Evolutionary conservation across 169 alveolate species (phyloP).

Genomic region (Plasmodium billcollinsi): DNA sequence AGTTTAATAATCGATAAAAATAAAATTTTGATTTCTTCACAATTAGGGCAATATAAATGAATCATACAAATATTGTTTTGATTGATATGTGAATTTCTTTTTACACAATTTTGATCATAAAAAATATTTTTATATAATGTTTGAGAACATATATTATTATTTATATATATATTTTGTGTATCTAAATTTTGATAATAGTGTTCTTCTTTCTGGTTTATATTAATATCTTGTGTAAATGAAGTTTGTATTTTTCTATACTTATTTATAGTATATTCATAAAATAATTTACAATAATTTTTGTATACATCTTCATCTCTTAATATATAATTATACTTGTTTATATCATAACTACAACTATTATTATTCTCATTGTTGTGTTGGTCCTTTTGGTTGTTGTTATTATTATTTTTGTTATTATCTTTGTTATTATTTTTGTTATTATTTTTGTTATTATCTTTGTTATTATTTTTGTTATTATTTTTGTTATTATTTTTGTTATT

Average conservation of each 20-base stretch:
- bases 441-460: too few relatives aligned
- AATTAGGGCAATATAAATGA: slow-evolving; percentile 33
- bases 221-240: too few relatives aligned
- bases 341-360: background rate
- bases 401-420: background rate
- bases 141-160: too few relatives aligned
- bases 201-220: background rate
- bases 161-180: too few relatives aligned
- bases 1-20: slow-evolving; percentile 42
- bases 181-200: slow-evolving; percentile 4
- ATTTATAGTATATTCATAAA: slow-evolving; percentile 43
- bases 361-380: background rate
- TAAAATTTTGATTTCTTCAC: slow-evolving; percentile 53
- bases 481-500: background rate
- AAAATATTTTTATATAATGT: too few relatives aligned
- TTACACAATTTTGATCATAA: background rate
- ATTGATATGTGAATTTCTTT: slow-evolving; percentile 6
- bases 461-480: background rate
- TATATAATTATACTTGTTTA: slow-evolving; percentile 42
- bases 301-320: slow-evolving; percentile 44
- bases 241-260: slow-evolving; percentile 14
- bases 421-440: too few relatives aligned
- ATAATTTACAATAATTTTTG: slow-evolving; percentile 59
- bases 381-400: background rate
- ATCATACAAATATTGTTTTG: slow-evolving; percentile 32